A percentile compares a stretch with the other conserved stretches of the same genome.
phyloP scores from a whole-genome alignment of 495 filamentous ascomycete genomes.

The Aspergillus indologenus region DNA sequence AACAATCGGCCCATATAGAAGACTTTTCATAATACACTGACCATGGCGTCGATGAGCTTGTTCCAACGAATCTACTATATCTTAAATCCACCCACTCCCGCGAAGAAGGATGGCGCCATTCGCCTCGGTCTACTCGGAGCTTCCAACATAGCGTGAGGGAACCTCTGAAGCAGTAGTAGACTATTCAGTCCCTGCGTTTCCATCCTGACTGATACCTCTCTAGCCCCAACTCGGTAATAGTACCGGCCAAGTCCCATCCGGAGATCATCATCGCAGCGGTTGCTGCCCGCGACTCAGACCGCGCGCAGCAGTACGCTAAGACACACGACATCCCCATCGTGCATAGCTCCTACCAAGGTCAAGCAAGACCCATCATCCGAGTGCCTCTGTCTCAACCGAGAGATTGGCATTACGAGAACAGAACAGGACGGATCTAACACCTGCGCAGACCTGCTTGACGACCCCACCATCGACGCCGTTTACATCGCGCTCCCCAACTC shows the following conservation, averaged over 20 bases:
- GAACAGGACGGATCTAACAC: background rate
- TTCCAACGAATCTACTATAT: constrained; percentile 17
- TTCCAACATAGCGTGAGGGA: constrained; percentile 18
- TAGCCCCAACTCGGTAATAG: constrained; percentile 53
- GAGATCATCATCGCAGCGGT: constrained; percentile 58
- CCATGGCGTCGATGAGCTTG: background rate
- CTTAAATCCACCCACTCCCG: constrained; percentile 18
- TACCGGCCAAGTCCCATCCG: constrained; percentile 55
- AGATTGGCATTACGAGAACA: background rate
- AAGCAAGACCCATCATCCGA: background rate
- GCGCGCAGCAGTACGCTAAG: constrained; percentile 55
- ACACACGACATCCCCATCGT: constrained; percentile 56
- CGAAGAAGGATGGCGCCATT: constrained; percentile 27
- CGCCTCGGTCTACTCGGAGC: constrained; percentile 33
- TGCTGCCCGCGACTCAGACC: constrained; percentile 52
- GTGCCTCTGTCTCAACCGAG: background rate
- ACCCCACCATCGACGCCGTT: constrained; percentile 40
- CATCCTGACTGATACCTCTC: background rate
- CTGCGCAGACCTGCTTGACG: constrained; percentile 34
- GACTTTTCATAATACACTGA: background rate
- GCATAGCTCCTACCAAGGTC: constrained; percentile 46
- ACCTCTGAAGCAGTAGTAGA: too few relatives aligned
- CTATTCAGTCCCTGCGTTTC: background rate
- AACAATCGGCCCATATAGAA: background rate
- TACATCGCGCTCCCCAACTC: constrained; percentile 52